Percentiles rank a stretch among this genome's conserved stretches.
phyloP scores from a whole-genome alignment of 2,329 filamentous ascomycete species.

The Colletotrichum siamense region DNA sequence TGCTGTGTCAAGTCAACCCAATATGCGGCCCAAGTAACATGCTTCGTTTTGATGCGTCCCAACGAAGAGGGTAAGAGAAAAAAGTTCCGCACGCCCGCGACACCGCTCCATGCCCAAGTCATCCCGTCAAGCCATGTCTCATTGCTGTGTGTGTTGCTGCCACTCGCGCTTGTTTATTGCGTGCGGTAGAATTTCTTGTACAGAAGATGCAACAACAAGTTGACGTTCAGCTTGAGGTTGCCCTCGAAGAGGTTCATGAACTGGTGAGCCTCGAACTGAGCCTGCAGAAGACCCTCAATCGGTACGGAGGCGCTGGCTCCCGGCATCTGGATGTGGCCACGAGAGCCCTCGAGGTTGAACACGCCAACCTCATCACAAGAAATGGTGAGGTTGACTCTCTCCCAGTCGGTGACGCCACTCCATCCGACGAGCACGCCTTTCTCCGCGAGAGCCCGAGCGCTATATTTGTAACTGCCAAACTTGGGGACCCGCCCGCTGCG shows the following conservation, averaged over 20 bases:
- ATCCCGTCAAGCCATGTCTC: constrained; percentile 19
- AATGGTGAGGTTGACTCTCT: constrained; percentile 92
- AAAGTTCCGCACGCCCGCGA: constrained; percentile 8
- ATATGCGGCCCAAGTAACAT: constrained; percentile 15
- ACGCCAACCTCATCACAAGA: constrained; percentile 92
- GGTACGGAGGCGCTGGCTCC: constrained; percentile 88
- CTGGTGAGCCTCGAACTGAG: constrained; percentile 96
- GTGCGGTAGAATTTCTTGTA: constrained; percentile 98
- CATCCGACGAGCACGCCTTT: constrained; percentile 95
- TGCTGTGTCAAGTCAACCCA: constrained; percentile 2
- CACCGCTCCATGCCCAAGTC: constrained; percentile 4
- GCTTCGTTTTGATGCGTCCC: constrained; percentile 7
- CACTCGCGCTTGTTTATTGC: constrained; percentile 46
- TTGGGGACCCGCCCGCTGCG: constrained; percentile 88
- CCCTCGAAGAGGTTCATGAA: constrained; percentile 95
- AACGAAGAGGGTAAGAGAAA: background rate
- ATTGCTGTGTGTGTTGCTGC: background rate
- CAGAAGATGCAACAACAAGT: constrained; percentile 92
- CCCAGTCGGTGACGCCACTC: constrained; percentile 85
- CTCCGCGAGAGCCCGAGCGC: constrained; percentile 83
- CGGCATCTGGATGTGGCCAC: constrained; percentile 93
- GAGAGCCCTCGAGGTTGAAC: constrained; percentile 89
- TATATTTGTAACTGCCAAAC: constrained; percentile 98
- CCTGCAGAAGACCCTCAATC: constrained; percentile 92
- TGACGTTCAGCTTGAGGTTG: constrained; percentile 88